Evolutionary conservation across 228 moss, liverwort and hornwort genomes (phyloP), one percentile per base, ranked within the genome.

Genomic region (Sphagnum magellanicum): DNA sequence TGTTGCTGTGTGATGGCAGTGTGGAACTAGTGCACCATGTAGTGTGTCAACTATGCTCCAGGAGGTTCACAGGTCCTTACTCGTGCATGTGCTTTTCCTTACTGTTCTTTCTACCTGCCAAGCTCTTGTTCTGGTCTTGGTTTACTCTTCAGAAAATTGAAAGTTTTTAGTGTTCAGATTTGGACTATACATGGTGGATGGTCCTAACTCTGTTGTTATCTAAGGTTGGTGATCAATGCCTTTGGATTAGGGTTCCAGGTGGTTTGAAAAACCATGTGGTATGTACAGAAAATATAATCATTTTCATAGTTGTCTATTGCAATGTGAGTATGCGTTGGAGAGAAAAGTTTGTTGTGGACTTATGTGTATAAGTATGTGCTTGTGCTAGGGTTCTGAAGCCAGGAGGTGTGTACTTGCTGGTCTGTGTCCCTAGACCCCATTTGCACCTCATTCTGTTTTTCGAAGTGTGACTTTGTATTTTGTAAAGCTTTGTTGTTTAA

Each of bases 391-490:
- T 91, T 48, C 72, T 94, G 75, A 87, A 79, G 73, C 81, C 91
- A 73, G 88, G 94, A 68, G 89, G 94, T 67, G 79, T 90, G 63
- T 91, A 94, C 68, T 77, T 95, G 80, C 88, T 90, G 76, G 90
- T 90, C 77, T 75, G 79, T 75, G 32, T 32, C 32, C 32, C 32
- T 32, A 32, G 32, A 32, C 32, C 32, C 32, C 32, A 32, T 32
- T 32, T 32, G 3, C 32, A 32, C 32, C 32, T 32, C 32, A 32
- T 32, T 32, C 32, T 32, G 3, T 32, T 32, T 32, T 32, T 2
- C 3, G 32, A 32, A 32, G 32, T 32, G 32, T 32, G 32, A 32
- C 32, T 32, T 32, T 32, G 32, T 32, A 32, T 32, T 32, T 32
- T 32, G 32, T 32, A 32, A 2, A 32, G 32, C 32, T 32, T 32